phyloP scores from a whole-genome alignment of 345 rosid genomes.

The Microcos paniculata region DNA sequence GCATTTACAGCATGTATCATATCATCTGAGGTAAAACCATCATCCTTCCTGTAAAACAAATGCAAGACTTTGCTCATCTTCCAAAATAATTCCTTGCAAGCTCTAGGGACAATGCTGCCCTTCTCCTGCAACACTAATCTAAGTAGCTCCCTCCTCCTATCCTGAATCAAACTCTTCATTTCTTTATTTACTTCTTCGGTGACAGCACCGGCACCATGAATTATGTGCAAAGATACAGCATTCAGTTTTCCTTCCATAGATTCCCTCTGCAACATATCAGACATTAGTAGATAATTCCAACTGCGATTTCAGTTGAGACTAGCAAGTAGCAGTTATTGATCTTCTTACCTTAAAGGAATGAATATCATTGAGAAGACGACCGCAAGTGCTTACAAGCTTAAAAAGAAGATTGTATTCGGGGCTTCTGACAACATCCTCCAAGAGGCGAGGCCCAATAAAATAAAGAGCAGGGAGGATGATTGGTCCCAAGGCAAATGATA shows the following conservation, averaged over 20 bases:
- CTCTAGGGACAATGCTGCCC: conserved; percentile 54
- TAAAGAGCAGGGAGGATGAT: conserved; percentile 76
- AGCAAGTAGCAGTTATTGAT: not conserved
- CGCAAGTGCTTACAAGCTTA: conserved; percentile 67
- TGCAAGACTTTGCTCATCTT: conserved; percentile 73
- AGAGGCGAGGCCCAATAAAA: conserved; percentile 66
- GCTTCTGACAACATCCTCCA: conserved; percentile 42
- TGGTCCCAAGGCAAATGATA: conserved; percentile 86
- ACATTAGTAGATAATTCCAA: not conserved
- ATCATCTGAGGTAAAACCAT: conserved; percentile 67
- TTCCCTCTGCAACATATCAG: conserved; percentile 58
- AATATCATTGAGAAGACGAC: conserved; percentile 84
- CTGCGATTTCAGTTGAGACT: not conserved
- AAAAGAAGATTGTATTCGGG: conserved; percentile 42
- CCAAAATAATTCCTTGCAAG: conserved; percentile 76
- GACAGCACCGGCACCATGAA: conserved; percentile 22
- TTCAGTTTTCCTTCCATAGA: conserved; percentile 70
- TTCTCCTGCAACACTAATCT: conserved; percentile 54
- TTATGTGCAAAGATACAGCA: conserved; percentile 56
- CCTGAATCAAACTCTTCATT: conserved; percentile 30
- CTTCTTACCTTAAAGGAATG: conserved; percentile 56
- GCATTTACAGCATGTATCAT: conserved; percentile 46
- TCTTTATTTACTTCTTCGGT: conserved; percentile 39
- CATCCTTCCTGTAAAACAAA: conserved; percentile 67
- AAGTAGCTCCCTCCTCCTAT: conserved; percentile 46